phyloP scores from a whole-genome alignment of 179 eudicot species.

The Camellia oleifera region DNA sequence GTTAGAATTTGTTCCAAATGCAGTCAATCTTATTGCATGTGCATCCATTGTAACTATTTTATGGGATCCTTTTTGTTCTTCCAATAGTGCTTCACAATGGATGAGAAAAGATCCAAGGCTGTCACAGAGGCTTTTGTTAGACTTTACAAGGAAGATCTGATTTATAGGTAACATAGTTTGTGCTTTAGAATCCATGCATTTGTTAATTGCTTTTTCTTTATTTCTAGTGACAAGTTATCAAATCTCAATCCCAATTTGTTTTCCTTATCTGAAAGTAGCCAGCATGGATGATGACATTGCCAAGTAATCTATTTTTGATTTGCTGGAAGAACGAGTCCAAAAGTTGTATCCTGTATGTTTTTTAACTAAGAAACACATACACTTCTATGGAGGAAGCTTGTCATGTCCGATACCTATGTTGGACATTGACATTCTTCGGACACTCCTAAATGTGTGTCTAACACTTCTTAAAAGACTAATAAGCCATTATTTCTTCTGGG shows the following conservation, averaged over 20 bases:
- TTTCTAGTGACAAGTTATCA: neutral
- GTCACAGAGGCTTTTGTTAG: constrained; percentile 94
- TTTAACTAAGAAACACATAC: too few relatives aligned
- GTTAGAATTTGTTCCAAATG: neutral
- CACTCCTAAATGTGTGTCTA: too few relatives aligned
- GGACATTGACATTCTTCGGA: too few relatives aligned
- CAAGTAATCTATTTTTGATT: neutral
- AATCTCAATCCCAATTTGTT: neutral
- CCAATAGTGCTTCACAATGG: constrained; percentile 91
- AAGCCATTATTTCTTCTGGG: too few relatives aligned
- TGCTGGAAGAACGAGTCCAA: neutral
- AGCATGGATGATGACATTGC: neutral
- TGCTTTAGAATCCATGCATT: neutral
- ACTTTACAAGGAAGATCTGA: constrained; percentile 80
- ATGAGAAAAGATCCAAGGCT: constrained; percentile 84
- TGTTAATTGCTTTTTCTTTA: neutral
- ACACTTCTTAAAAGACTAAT: too few relatives aligned
- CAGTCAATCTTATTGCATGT: constrained; percentile 1
- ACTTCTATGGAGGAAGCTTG: too few relatives aligned
- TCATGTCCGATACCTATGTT: too few relatives aligned
- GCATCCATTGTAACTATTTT: neutral
- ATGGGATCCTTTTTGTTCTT: constrained; percentile 8
- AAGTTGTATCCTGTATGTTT: neutral
- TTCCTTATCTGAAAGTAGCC: neutral
- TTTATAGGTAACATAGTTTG: constrained; percentile 60